Evolutionary conservation across 352 stramenopile species (phyloP).

Genomic region (Pythium folliculosum): DNA sequence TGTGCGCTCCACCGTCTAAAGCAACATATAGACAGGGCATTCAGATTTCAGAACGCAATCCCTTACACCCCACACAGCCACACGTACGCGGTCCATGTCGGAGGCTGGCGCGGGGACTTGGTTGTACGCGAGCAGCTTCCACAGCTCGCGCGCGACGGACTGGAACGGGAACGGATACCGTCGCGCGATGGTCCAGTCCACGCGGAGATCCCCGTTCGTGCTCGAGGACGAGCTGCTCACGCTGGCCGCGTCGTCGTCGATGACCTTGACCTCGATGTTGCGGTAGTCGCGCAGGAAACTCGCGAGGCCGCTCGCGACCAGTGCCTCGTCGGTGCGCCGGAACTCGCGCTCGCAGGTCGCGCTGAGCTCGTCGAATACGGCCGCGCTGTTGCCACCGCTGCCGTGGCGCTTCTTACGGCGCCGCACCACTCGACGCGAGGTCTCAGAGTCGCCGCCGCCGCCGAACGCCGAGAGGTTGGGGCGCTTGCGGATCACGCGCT

Average conservation of each 20-base stretch:
- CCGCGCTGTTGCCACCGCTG: background rate
- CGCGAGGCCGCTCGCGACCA: constrained; percentile 18
- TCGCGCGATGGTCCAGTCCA: constrained; percentile 32
- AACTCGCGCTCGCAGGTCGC: constrained; percentile 27
- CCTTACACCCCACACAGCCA: background rate
- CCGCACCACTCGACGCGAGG: background rate
- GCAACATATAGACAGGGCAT: background rate
- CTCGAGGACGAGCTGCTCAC: background rate
- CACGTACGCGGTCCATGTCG: constrained; percentile 26
- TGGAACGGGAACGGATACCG: constrained; percentile 40
- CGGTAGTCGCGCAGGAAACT: constrained; percentile 29
- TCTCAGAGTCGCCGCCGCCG: background rate
- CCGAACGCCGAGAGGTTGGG: constrained; percentile 31
- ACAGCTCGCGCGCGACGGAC: constrained; percentile 34
- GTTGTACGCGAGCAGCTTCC: constrained; percentile 34
- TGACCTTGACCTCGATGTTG: constrained; percentile 29
- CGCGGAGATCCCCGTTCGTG: constrained; percentile 23
- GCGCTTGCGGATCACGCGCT: constrained; percentile 40
- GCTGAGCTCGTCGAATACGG: constrained; percentile 31
- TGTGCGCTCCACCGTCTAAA: constrained; percentile 26
- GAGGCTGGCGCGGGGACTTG: constrained; percentile 6
- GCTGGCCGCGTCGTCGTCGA: constrained; percentile 22
- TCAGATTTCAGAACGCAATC: background rate
- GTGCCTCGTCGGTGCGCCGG: constrained; percentile 25
- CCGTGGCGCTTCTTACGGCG: constrained; percentile 12